Conservation (phyloP, 768 basidiomycete species). For the Leccinum broughii region DNA sequence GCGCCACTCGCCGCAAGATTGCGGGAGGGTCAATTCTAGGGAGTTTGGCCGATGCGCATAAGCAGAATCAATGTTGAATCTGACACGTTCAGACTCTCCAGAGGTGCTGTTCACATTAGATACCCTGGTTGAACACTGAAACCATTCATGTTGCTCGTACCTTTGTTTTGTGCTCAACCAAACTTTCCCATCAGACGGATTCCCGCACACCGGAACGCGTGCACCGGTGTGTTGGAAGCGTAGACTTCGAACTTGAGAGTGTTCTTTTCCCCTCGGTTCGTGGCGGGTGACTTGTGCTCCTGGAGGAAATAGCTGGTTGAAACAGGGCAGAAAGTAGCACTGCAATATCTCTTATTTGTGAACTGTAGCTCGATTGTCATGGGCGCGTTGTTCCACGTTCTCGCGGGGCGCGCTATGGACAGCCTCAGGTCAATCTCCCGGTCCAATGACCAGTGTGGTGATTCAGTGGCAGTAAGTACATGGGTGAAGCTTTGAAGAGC, state of each 20-base stretch:
- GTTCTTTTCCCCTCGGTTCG: not conserved
- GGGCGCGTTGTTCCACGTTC: not conserved
- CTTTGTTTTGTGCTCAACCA: not conserved
- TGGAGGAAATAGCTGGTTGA: not conserved
- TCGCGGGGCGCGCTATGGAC: not conserved
- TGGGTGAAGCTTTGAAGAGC: conserved; percentile 4
- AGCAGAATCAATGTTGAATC: not conserved
- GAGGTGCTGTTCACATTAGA: not conserved
- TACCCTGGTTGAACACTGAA: not conserved
- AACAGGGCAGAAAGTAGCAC: not conserved
- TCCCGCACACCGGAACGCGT: not conserved
- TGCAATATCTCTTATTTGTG: not conserved
- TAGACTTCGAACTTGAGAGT: not conserved
- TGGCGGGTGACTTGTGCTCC: not conserved
- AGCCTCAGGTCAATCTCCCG: not conserved
- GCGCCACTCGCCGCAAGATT: not conserved
- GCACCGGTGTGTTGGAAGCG: not conserved
- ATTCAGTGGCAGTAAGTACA: conserved; percentile 17
- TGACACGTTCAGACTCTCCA: not conserved
- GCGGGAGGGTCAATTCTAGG: not conserved
- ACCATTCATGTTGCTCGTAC: not conserved
- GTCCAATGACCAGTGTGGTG: not conserved
- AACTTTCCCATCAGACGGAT: not conserved
- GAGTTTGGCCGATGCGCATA: not conserved
- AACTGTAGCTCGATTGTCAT: not conserved